phyloP scores from a whole-genome alignment of 73 alveolate species.

The Breviolum minutum region DNA sequence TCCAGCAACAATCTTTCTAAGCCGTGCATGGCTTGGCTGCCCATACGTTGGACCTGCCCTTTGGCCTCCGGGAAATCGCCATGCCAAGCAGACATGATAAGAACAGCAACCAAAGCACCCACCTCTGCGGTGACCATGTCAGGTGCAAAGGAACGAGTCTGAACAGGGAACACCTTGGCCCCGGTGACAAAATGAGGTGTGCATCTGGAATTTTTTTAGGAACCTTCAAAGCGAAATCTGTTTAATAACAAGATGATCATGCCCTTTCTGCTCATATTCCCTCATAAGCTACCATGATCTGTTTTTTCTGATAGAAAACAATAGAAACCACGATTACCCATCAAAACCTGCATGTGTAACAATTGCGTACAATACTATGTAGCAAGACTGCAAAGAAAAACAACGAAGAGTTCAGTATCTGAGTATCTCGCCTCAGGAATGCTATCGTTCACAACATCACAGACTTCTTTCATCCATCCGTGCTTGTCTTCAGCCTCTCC shows the following conservation, averaged over 20 bases:
- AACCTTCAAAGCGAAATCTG: too few relatives aligned
- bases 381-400: background rate
- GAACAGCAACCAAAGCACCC: background rate
- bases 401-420: too few relatives aligned
- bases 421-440: constrained; percentile 22
- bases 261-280: too few relatives aligned
- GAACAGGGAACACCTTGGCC: constrained; percentile 51
- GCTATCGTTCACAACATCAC: constrained; percentile 58
- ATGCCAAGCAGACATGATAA: background rate
- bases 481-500: constrained; percentile 81
- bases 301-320: too few relatives aligned
- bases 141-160: constrained; percentile 52
- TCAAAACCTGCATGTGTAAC: too few relatives aligned
- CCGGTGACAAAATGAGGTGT: background rate
- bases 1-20: constrained; percentile 68
- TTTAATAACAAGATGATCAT: too few relatives aligned
- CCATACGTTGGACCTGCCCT: constrained; percentile 66
- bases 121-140: constrained; percentile 94
- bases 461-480: constrained; percentile 91
- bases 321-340: too few relatives aligned
- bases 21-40: constrained; percentile 93
- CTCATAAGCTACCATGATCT: too few relatives aligned
- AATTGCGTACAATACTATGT: too few relatives aligned
- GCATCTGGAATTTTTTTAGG: too few relatives aligned
- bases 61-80: constrained; percentile 13